A percentile compares a stretch with the other conserved stretches of the same genome.
Conservation (phyloP, 2,329 filamentous ascomycete species). For the Neocatenulostroma microsporum region DNA sequence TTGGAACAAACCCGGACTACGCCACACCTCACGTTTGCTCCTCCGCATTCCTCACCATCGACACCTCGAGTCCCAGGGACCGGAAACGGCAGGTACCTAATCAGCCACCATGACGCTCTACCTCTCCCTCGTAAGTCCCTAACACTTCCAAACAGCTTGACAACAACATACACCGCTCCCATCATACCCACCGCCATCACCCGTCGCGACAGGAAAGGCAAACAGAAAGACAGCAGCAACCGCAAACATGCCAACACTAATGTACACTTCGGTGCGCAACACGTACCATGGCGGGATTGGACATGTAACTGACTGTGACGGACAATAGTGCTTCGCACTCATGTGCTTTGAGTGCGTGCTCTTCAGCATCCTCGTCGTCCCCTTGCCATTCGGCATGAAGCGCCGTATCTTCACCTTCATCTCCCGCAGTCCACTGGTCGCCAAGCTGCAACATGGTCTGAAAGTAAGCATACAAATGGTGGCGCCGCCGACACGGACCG, state of each 20-base stretch:
- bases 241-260: slow-evolving; percentile 28
- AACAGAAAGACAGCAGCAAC: not conserved
- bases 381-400: slow-evolving; percentile 78
- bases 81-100: no score
- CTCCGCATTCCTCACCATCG: no score
- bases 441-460: slow-evolving; percentile 92
- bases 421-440: slow-evolving; percentile 75
- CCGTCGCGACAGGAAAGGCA: not conserved
- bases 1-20: no score
- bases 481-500: not conserved
- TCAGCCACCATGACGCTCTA: slow-evolving; percentile 58
- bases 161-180: slow-evolving; percentile 1
- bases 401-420: slow-evolving; percentile 93
- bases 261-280: slow-evolving; percentile 29
- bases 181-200: not conserved
- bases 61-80: no score
- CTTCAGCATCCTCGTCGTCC: slow-evolving; percentile 73
- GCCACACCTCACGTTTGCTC: no score
- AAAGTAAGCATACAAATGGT: slow-evolving; percentile 50
- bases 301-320: slow-evolving; percentile 1
- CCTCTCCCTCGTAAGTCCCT: slow-evolving; percentile 54
- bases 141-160: slow-evolving; percentile 6
- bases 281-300: not conserved
- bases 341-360: slow-evolving; percentile 76
- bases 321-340: slow-evolving; percentile 66